Base-by-base conservation (phyloP, 108 stramenopile species). In the Chaetoceros tenuissimus region DNA sequence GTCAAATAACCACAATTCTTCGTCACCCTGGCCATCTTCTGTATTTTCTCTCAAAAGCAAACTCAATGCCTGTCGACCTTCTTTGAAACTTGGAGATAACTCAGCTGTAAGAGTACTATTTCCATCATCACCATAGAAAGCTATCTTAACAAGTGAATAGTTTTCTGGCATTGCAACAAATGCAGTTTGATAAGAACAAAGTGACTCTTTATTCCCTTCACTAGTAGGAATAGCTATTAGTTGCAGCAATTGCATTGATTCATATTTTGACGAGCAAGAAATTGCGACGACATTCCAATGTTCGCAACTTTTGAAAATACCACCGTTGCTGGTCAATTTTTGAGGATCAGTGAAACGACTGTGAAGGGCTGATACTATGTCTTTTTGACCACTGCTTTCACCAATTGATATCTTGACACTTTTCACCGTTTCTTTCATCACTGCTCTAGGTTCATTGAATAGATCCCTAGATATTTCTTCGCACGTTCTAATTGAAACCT, bases 51-150 rank as follows among this genome's bases (percentile, higher is more conserved):
- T 45, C 3, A 71, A 53, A 26, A 84, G 57, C 21, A 84, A 58
- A 13, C 86, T 80, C 31, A 87, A 47, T 24, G 73, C 68, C 55
- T 87, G 86, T 31, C 76, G 54, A 3, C 79, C 77, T 58, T 84
- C 87, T 45, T 67, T 72, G 8, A 67, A 70, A 48, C 51, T 62
- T 8, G 63, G 67, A 49, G 68, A 66, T 3, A 55, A 59, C 22
- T 73, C 79, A 26, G 80, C 74, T 45, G 79, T 75, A 28, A 80
- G 64, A 3, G 71, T 63, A 29, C 77, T 84, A 55, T 79, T 75
- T 1, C 87, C 87, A 56, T 85, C 81, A 45, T 89, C 84, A 7
- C 84, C 71, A 51, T 89, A 89, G 55, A 89, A 85, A 23, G 48
- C 70, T 21, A 79, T 59, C n/a, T 75, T 70, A 24, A 25, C 55